These are phyloP conservation scores for Phytophthora pini DNA, from an alignment of 352 stramenopile species.

Conservation along the genomic window DNA sequence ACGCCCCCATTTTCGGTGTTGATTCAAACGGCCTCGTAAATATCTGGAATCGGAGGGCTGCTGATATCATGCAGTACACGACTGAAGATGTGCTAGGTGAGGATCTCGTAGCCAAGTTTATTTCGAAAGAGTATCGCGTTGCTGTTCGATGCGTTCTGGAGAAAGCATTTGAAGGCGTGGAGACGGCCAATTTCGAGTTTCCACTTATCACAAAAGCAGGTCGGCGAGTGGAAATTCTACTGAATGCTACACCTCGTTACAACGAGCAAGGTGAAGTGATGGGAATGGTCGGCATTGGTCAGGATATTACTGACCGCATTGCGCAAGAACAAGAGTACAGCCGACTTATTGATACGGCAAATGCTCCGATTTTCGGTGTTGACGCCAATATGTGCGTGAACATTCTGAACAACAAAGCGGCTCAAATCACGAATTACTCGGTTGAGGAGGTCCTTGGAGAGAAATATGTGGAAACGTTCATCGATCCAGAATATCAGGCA, in stretches of 20 bases:
- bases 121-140: conserved; percentile 59
- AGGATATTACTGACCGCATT: conserved; percentile 72
- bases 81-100: conserved; percentile 67
- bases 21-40: conserved; percentile 68
- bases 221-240: conserved; percentile 59
- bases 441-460: conserved; percentile 77
- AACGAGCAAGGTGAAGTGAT: conserved; percentile 75
- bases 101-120: conserved; percentile 78
- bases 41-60: conserved; percentile 83
- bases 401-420: conserved; percentile 77
- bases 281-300: conserved; percentile 79
- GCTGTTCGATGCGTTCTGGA: conserved; percentile 53
- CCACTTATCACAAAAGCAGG: conserved; percentile 60
- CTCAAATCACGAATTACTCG: conserved; percentile 73
- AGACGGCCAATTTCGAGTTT: conserved; percentile 70
- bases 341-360: conserved; percentile 58
- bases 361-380: conserved; percentile 67
- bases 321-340: conserved; percentile 67
- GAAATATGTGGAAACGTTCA: conserved; percentile 85
- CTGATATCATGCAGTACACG: conserved; percentile 79
- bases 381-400: conserved; percentile 57
- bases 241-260: conserved; percentile 78
- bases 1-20: conserved; percentile 84
- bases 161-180: conserved; percentile 51
- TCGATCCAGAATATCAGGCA: conserved; percentile 70